Base-by-base conservation (phyloP, 352 stramenopile species). In the Phytopythium helicoides region DNA sequence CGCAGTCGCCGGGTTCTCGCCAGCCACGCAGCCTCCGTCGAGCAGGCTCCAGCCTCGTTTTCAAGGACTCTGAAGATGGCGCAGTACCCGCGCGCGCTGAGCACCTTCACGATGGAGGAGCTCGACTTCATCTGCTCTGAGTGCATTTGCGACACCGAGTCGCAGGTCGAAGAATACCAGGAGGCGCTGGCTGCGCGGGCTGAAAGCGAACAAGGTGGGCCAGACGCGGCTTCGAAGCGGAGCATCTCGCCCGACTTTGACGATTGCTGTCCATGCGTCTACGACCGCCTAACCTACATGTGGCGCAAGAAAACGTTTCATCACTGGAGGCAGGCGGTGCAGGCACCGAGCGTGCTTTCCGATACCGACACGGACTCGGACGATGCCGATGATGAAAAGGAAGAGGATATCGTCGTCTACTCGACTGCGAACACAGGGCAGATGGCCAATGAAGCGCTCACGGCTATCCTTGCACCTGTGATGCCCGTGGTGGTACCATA, bases 281-380 rank as follows among this genome's bases (percentile, higher is more conserved):
- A 87, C 54, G 73, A 88, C 56, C 76, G 80, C 8, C 59, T 88
- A 42, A 85, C 71, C 33, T 87, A 88, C 55, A 80, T 88, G 71
- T 82, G 75, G 66, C 73, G 77, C 53, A 90, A 90, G 66, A 87
- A 88, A 61, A 85, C 68, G 2, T 90, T 90, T 53, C 71, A 87
- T 54, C 76, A 83, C 56, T 90, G 76, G 80, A 68, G 73, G 16
- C 70, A 87, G 49, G 59, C 62, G 3, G 68, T 80, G 3, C 31
- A 64, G 52, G 45, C 54, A 2, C 26, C 25, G 8, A 58, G 41
- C 31, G 37, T 8, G 28, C 7, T n/a, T 8, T 39, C 33, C 16
- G 34, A 39, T n/a, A 45, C 33, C 23, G 25, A 51, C 11, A 22
- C 21, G 1, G 35, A 53, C 2, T 25, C 5, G 28, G 47, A 53